Evolutionary conservation across 2,329 filamentous ascomycete genomes (phyloP), one percentile per base, ranked within the genome.

Genomic region (Sporothrix variecibatus): DNA sequence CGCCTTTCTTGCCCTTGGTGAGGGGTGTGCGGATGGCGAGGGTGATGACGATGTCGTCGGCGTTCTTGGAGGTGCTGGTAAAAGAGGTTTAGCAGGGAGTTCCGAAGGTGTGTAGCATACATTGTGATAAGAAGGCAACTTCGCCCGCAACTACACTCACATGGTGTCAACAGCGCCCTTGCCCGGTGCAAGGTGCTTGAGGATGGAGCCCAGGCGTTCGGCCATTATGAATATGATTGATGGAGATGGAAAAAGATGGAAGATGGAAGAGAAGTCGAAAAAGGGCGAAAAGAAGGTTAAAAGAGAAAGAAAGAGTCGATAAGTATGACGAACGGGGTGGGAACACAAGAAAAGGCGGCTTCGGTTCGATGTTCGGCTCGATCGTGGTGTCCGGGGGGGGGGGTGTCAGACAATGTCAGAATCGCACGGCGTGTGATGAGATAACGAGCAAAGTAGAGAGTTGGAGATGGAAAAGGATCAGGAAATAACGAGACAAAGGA

Each of bases 11-110:
- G 71, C 89, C 94, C 86, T 98, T 98, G 81, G 92, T 88, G 76
- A 99, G 88, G 0, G 96, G 94, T 38, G 95, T 98, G 73, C 96
- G 93, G 79, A 95, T 87, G 38, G 95, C 95, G 74, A 97, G 90
- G 8, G 96, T 99, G 81, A 98, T 97, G 82, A 99, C 96, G 72
- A 99, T 88, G 86, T 99, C 96, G 82, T 98, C 95, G 78, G 95
- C 90, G 83, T 97, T 97, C 87, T 98, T 95, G 79, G 93, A 91
- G 74, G 93, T 94, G 81, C 94, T 97, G 79, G 74, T 75, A 74
- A 75, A 1, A 26, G 78, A 76, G 80, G 76, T 43, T 70, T 65
- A 31, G 71, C 11, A 34, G 28, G 15, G 6, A 49, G 9, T 43
- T 8, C 34, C 40, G 15, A 15, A 51, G 43, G 2, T 20, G 38